These are phyloP conservation scores for Auricularia sp. DNA, from an alignment of 768 basidiomycete genomes.

Conservation along the genomic window DNA sequence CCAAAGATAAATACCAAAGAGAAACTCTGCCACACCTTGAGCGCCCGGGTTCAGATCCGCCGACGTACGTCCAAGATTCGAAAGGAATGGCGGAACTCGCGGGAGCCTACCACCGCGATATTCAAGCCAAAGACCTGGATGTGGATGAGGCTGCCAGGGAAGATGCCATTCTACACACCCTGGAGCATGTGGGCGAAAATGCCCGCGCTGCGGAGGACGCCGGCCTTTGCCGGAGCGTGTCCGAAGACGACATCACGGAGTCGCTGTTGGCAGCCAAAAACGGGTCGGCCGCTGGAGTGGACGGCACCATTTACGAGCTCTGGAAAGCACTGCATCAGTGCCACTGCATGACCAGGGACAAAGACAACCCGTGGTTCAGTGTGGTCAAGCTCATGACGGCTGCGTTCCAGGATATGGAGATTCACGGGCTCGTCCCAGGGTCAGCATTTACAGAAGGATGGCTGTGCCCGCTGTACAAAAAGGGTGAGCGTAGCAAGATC, in stretches of 20 bases:
- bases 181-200: too few species aligned
- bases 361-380: too few species aligned
- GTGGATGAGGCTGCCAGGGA: neutral
- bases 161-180: too few species aligned
- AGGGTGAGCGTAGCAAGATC: slow-evolving; percentile 12
- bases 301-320: slow-evolving; percentile 7
- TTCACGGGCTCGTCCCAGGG: slow-evolving; percentile 10
- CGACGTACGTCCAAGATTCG: too few species aligned
- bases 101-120: neutral
- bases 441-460: neutral
- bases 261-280: neutral
- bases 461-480: slow-evolving; percentile 34
- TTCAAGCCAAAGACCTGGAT: neutral
- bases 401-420: slow-evolving; percentile 35
- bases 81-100: neutral
- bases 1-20: neutral
- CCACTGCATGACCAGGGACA: too few species aligned
- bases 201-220: too few species aligned
- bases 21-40: neutral
- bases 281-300: slow-evolving; percentile 1
- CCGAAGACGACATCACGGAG: neutral
- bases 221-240: too few species aligned
- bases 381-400: slow-evolving; percentile 19
- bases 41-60: too few species aligned
- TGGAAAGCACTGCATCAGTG: slow-evolving; percentile 5